phyloP scores from a whole-genome alignment of 805 yeast species.

The Dipodascopsis uninucleata region DNA sequence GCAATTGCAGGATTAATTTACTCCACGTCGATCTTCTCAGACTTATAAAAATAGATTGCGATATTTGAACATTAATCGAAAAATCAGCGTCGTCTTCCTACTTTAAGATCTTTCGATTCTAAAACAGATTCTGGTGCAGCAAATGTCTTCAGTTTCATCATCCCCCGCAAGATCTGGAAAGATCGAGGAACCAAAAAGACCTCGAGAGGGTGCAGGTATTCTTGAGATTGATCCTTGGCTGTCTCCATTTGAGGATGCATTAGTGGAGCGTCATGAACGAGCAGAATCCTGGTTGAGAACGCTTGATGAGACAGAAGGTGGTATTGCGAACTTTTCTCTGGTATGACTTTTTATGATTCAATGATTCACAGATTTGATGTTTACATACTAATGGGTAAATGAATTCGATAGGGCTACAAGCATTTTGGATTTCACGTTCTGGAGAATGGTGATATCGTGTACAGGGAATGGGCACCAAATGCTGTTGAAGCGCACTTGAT shows the following conservation, averaged over 20 bases:
- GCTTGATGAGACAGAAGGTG: conserved; percentile 58
- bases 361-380: background rate
- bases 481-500: conserved; percentile 71
- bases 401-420: conserved; percentile 52
- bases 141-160: too few species aligned
- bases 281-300: conserved; percentile 61
- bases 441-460: conserved; percentile 51
- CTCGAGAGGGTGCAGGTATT: conserved; percentile 37
- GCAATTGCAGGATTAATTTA: too few species aligned
- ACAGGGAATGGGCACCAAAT: conserved; percentile 88
- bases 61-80: too few species aligned
- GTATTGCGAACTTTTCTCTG: conserved; percentile 62
- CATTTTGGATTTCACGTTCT: conserved; percentile 70
- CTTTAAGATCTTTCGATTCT: too few species aligned
- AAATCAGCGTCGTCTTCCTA: too few species aligned
- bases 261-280: conserved; percentile 61
- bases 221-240: conserved; percentile 80
- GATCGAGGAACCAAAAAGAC: background rate
- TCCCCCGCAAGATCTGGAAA: too few species aligned
- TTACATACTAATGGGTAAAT: conserved; percentile 1
- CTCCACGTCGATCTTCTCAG: too few species aligned
- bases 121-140: too few species aligned
- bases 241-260: conserved; percentile 66
- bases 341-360: too few species aligned
- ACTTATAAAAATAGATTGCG: too few species aligned